These are phyloP conservation scores for Cylindrodendrum hubeiense DNA, from an alignment of 2,329 filamentous ascomycete species.

Conservation along the genomic window DNA sequence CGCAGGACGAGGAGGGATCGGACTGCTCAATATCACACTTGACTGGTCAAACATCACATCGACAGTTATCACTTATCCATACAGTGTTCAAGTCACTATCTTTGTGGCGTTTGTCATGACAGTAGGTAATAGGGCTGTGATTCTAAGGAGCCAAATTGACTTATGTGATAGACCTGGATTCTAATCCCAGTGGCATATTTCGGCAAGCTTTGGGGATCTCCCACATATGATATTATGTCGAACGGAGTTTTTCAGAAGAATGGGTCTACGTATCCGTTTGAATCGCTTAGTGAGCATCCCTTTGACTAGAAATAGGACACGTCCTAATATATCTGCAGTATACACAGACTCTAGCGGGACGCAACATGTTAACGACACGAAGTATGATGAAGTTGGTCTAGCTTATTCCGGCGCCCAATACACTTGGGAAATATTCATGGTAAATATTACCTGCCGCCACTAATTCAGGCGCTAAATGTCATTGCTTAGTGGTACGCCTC, in stretches of 20 bases:
- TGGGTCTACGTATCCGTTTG: constrained; percentile 9
- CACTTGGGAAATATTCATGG: constrained; percentile 70
- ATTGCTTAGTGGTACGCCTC: constrained; percentile 63
- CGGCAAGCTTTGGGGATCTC: constrained; percentile 64
- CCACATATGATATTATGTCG: constrained; percentile 66
- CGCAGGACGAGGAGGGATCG: constrained; percentile 72
- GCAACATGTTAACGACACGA: constrained; percentile 61
- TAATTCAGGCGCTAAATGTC: too few relatives aligned
- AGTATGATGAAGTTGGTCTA: constrained; percentile 62
- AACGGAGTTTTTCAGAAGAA: constrained; percentile 60
- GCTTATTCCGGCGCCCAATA: constrained; percentile 70
- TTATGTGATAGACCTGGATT: constrained; percentile 63
- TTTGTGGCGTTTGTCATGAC: constrained; percentile 66
- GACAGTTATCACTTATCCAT: constrained; percentile 66
- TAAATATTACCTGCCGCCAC: not conserved
- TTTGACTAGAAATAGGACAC: too few relatives aligned
- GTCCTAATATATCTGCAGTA: not conserved
- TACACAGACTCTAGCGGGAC: constrained; percentile 45
- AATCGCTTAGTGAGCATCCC: constrained; percentile 41
- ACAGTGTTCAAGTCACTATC: constrained; percentile 69
- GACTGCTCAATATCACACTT: constrained; percentile 69
- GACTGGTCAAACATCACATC: constrained; percentile 71
- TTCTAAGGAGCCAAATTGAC: not conserved
- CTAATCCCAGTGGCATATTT: constrained; percentile 70
- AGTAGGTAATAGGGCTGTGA: not conserved